Conservation (phyloP, 768 basidiomycete genomes). For the Leccinellum luteum region DNA sequence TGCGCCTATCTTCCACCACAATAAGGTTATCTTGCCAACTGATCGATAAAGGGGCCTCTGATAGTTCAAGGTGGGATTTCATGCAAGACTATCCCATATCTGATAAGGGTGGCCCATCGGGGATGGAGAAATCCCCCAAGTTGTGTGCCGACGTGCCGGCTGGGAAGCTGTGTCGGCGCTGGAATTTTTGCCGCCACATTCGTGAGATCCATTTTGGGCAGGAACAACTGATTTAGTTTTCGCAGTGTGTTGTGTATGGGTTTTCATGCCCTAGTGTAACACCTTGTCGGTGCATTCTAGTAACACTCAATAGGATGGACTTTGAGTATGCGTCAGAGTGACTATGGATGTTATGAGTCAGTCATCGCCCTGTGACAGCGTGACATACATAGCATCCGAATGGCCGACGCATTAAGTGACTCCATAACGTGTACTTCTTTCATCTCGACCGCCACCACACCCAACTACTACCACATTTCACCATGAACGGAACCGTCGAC, state of each 20-base stretch:
- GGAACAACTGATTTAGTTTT: no score
- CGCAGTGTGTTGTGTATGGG: no score
- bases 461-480: not conserved
- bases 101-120: not conserved
- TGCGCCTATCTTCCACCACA: not conserved
- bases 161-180: not conserved
- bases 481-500: conserved; percentile 50
- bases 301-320: no score
- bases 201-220: no score
- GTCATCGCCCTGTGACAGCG: not conserved
- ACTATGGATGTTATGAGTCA: no score
- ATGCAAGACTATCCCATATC: not conserved
- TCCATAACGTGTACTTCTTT: not conserved
- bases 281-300: no score
- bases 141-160: no score
- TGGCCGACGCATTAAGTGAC: not conserved
- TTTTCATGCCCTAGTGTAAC: no score
- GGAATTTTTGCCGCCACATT: no score
- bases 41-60: not conserved
- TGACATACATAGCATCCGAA: not conserved
- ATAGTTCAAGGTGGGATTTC: no score
- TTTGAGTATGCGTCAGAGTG: no score
- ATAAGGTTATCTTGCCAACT: not conserved
- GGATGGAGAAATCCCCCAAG: not conserved
- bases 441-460: conserved; percentile 12